Evolutionary conservation across 2,329 filamentous ascomycete genomes (phyloP).

Genomic region (Volutella citrinella): DNA sequence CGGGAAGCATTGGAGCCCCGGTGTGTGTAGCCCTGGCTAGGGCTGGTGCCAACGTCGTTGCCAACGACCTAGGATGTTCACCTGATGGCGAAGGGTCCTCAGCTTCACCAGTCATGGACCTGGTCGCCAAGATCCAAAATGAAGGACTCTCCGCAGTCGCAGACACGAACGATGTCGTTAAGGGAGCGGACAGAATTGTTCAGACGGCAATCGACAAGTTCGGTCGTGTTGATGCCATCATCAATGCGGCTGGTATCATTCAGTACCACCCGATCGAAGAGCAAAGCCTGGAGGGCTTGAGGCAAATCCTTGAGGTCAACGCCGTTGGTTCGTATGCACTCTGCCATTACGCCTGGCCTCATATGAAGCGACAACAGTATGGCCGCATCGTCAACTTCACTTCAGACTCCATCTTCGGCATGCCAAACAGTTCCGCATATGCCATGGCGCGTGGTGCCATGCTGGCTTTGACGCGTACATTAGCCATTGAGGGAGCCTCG

Average conservation of each 20-base stretch:
- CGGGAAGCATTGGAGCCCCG: conserved; percentile 3
- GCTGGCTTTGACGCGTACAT: conserved; percentile 1
- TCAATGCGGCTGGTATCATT: conserved; percentile 6
- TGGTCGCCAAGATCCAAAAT: not conserved
- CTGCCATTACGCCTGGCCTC: conserved; percentile 3
- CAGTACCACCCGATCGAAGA: not conserved
- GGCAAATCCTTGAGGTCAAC: conserved; percentile 1
- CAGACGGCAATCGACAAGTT: conserved; percentile 1
- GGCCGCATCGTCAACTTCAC: conserved; percentile 6
- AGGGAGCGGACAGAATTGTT: conserved; percentile 1
- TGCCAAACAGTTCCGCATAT: conserved; percentile 3
- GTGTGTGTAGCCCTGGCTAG: not conserved
- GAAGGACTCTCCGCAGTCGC: not conserved
- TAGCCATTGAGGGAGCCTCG: conserved; percentile 2
- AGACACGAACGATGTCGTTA: conserved; percentile 1
- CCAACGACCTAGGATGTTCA: conserved; percentile 3
- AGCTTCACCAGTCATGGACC: not conserved
- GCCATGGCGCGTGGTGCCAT: conserved; percentile 4
- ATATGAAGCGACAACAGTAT: conserved; percentile 5
- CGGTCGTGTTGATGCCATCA: conserved; percentile 1
- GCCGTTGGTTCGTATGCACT: conserved; percentile 2
- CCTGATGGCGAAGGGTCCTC: not conserved
- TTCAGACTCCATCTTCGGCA: conserved; percentile 1
- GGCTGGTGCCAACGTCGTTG: conserved; percentile 1
- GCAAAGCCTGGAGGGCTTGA: not conserved